Base-by-base conservation (phyloP, 345 rosid species). In the Noccaea bulbosa region DNA sequence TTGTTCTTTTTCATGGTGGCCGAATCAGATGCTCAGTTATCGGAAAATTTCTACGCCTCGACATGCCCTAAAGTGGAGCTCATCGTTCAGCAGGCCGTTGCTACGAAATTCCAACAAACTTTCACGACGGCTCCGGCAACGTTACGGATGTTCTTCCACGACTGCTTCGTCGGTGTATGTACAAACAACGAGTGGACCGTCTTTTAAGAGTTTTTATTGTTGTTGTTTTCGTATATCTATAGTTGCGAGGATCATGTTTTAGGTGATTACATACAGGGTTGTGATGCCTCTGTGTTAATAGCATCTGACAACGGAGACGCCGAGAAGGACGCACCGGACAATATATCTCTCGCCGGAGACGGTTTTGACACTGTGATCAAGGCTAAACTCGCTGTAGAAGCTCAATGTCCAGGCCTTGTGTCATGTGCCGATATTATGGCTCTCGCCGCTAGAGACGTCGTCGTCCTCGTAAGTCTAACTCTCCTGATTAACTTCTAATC, bases 121-220 rank as follows among this genome's bases (percentile, higher is more conserved):
- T 69, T 73, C 76, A 17, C 76, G n/a, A 89, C 99, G 5, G 44
- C 88, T 44, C 99, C 99, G 5, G 91, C 85, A 9, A 89, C 97
- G 9, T 84, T 94, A 12, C 88, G 97, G n/a, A 75, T 94, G 38
- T 91, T 94, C 76, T 94, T 89, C 77, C 99, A 94, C 62, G 99
- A 94, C 57, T 94, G 99, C 80, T 91, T 94, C 40, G 82, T 91
- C 39, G 79, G 72, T 78, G 97, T 93, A 79, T 27, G 56, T 20
- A 27, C 30, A 27, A 27, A 27, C 30, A 3, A 24, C 20, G 0
- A 17, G 1, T 17, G 22, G 22, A 20, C 22, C 22, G 22, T 20
- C 22, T 0, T 2, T 20, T 1, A 20, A 20, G 30, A n/a, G n/a
- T n/a, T 41, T 30, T 11, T 17, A 11, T 43, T 24, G 6, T 30